Conservation (phyloP, 1,139 yeast genomes). For the Pichia sp. region DNA sequence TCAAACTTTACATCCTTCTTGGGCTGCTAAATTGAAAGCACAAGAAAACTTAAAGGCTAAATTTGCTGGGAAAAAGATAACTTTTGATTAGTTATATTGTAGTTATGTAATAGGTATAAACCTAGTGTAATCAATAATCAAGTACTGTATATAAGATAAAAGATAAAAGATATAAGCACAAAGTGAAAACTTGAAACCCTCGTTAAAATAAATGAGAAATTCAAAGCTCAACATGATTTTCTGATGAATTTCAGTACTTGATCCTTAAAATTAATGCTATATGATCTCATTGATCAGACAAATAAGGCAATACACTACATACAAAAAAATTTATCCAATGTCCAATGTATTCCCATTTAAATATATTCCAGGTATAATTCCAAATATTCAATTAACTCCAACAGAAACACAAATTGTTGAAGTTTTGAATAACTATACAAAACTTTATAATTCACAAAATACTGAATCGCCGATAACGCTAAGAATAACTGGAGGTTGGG, state of each 20-base stretch:
- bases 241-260: background rate
- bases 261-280: background rate
- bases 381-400: constrained; percentile 17
- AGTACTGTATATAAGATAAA: no score
- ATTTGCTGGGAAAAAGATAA: constrained; percentile 80
- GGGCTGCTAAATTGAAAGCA: constrained; percentile 80
- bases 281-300: background rate
- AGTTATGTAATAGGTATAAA: background rate
- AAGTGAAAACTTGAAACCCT: background rate
- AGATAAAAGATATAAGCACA: background rate
- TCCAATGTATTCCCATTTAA: constrained; percentile 1
- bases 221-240: background rate
- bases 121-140: background rate
- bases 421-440: constrained; percentile 25
- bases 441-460: constrained; percentile 20
- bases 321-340: background rate
- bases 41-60: constrained; percentile 61
- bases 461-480: constrained; percentile 37
- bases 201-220: background rate
- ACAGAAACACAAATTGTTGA: constrained; percentile 25
- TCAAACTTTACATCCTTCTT: constrained; percentile 74
- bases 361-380: constrained; percentile 5
- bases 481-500: constrained; percentile 98
- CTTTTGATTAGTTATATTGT: constrained; percentile 39
- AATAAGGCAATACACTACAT: background rate